Conservation (phyloP, 139 green algal species). For the Prasinococcaceae sp. region DNA sequence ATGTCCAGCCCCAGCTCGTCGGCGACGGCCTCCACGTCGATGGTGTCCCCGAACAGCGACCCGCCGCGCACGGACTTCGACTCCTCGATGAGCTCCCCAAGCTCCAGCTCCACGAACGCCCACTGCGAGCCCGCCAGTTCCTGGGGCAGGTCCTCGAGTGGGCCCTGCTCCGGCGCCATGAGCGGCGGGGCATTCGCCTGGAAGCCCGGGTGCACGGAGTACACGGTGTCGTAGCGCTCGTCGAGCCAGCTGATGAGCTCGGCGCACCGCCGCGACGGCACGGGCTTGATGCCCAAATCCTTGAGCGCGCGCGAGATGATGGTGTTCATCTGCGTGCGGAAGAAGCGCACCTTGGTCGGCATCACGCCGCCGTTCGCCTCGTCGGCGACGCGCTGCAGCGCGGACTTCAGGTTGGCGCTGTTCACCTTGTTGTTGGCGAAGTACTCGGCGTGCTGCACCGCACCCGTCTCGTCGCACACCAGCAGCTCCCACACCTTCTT, state of each 20-base stretch:
- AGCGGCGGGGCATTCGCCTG: conserved; percentile 51
- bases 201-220: conserved; percentile 70
- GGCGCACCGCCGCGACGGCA: conserved; percentile 39
- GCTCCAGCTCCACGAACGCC: conserved; percentile 88
- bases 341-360: conserved; percentile 71
- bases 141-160: conserved; percentile 64
- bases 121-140: conserved; percentile 84
- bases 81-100: conserved; percentile 41
- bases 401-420: conserved; percentile 43
- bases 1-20: conserved; percentile 6
- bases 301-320: conserved; percentile 85
- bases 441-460: conserved; percentile 77
- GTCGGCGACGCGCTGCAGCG: conserved; percentile 53
- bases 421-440: conserved; percentile 99
- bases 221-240: conserved; percentile 70
- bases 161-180: conserved; percentile 62
- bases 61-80: conserved; percentile 11
- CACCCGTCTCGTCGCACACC: conserved; percentile 62
- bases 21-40: conserved; percentile 26
- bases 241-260: conserved; percentile 53
- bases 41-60: conserved; percentile 48
- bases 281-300: conserved; percentile 72
- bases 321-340: conserved; percentile 95
- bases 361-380: conserved; percentile 40
- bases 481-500: conserved; percentile 99